Percentiles rank a stretch among this genome's conserved stretches.
phyloP scores from a whole-genome alignment of 352 stramenopile species.

The Pythium oligandrum region DNA sequence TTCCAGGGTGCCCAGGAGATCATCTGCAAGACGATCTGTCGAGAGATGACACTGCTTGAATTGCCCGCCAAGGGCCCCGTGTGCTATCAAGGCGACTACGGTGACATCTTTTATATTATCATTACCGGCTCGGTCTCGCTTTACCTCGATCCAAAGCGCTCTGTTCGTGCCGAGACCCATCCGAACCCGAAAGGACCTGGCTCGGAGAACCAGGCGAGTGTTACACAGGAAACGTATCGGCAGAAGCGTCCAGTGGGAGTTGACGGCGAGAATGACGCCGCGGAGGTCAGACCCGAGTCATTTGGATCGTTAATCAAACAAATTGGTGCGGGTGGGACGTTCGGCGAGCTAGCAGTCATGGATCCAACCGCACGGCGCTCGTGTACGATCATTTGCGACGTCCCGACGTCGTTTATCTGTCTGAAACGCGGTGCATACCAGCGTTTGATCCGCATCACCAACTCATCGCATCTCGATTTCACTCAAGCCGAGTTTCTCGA shows the following conservation, averaged over 20 bases:
- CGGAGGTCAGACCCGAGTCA: constrained; percentile 20
- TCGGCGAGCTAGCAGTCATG: constrained; percentile 78
- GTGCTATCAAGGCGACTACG: constrained; percentile 81
- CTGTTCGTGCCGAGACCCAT: constrained; percentile 13
- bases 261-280: constrained; percentile 16
- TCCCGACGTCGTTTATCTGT: constrained; percentile 78
- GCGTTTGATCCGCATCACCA: constrained; percentile 72
- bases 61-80: constrained; percentile 54
- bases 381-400: constrained; percentile 71
- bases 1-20: constrained; percentile 81
- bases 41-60: constrained; percentile 81
- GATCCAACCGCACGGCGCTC: constrained; percentile 67
- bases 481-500: constrained; percentile 81
- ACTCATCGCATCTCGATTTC: constrained; percentile 76
- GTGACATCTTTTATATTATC: constrained; percentile 79
- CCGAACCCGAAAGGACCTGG: constrained; percentile 4
- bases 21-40: constrained; percentile 85
- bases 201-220: neutral
- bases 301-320: constrained; percentile 76
- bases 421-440: constrained; percentile 81
- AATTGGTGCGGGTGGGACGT: constrained; percentile 67
- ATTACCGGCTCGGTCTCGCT: constrained; percentile 70
- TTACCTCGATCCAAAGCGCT: constrained; percentile 63
- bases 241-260: neutral
- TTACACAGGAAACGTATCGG: too few species aligned